phyloP scores from a whole-genome alignment of 1,139 yeast species.

The Suhomyces bokatorum region DNA sequence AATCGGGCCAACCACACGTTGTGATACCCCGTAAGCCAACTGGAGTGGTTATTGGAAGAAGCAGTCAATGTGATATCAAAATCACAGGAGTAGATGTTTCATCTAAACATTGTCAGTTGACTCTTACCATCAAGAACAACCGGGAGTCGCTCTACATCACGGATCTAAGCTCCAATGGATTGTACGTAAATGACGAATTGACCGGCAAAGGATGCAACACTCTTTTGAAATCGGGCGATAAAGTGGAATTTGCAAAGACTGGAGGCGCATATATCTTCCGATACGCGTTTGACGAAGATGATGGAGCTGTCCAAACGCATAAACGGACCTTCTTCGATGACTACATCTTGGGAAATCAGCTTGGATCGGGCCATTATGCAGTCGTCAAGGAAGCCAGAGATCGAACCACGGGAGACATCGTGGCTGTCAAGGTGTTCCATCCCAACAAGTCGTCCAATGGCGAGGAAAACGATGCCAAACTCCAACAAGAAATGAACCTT shows the following conservation, averaged over 20 bases:
- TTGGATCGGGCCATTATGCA: slow-evolving; percentile 81
- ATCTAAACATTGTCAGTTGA: slow-evolving; percentile 60
- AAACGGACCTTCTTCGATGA: slow-evolving; percentile 55
- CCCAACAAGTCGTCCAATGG: slow-evolving; percentile 47
- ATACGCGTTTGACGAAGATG: slow-evolving; percentile 34
- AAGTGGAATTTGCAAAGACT: slow-evolving; percentile 58
- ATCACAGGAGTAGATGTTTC: slow-evolving; percentile 63
- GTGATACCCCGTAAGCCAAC: slow-evolving; percentile 35
- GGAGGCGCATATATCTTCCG: slow-evolving; percentile 58
- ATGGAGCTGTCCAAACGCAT: slow-evolving; percentile 14
- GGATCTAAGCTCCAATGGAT: slow-evolving; percentile 69
- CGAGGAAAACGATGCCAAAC: slow-evolving; percentile 43
- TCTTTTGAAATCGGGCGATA: slow-evolving; percentile 62
- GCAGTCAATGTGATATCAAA: slow-evolving; percentile 60
- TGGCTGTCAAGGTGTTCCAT: slow-evolving; percentile 77
- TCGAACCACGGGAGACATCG: slow-evolving; percentile 56
- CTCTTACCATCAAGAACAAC: slow-evolving; percentile 37
- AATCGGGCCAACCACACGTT: slow-evolving; percentile 33
- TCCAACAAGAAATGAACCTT: slow-evolving; percentile 68
- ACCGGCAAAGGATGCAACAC: slow-evolving; percentile 49
- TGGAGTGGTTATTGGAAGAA: slow-evolving; percentile 54
- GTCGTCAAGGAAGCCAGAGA: slow-evolving; percentile 69
- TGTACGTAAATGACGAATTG: slow-evolving; percentile 58
- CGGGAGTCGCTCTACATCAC: slow-evolving; percentile 49
- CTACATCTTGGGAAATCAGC: slow-evolving; percentile 58